Conservation (phyloP, 75 land plant species). For the Larix kaempferi region DNA sequence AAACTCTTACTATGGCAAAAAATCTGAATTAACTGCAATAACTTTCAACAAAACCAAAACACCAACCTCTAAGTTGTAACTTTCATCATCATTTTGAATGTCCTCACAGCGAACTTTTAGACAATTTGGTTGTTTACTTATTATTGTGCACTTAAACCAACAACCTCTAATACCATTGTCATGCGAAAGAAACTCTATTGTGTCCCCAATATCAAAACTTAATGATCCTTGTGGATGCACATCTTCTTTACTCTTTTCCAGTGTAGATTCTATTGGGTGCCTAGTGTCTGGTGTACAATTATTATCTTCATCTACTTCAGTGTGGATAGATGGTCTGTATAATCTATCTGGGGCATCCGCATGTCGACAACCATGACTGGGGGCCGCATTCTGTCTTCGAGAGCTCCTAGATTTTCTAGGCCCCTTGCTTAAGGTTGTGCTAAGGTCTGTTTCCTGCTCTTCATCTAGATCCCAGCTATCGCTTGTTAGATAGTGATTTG, state of each 20-base stretch:
- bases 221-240: not conserved
- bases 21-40: not conserved
- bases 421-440: conserved; percentile 22
- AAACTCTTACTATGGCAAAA: not conserved
- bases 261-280: not conserved
- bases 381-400: not conserved
- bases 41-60: not conserved
- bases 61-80: conserved; percentile 59
- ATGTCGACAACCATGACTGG: not conserved
- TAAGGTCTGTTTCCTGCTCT: conserved; percentile 19
- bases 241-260: not conserved
- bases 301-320: not conserved
- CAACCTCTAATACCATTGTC: conserved; percentile 94
- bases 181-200: conserved; percentile 69
- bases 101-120: conserved; percentile 74
- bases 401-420: conserved; percentile 27
- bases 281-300: not conserved
- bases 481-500: conserved; percentile 11
- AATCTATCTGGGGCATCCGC: not conserved
- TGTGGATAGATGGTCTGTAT: not conserved
- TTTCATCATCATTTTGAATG: conserved; percentile 66
- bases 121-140: conserved; percentile 43
- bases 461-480: conserved; percentile 26
- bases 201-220: conserved; percentile 32
- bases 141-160: conserved; percentile 65